Conservation (phyloP, 2,329 filamentous ascomycete genomes). For the Cytospora chrysosperma region DNA sequence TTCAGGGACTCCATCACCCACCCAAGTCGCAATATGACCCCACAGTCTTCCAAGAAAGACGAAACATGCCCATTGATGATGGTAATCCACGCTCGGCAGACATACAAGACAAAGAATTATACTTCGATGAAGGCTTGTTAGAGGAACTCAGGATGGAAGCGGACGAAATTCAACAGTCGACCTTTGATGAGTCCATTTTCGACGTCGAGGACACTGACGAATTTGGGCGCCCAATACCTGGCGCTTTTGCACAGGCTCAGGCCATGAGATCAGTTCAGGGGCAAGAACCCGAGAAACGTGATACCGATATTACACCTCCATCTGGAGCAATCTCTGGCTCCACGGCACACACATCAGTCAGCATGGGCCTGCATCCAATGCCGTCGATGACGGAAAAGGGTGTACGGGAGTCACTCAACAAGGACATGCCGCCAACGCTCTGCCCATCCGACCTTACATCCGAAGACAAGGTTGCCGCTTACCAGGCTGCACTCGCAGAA, state of each 20-base stretch:
- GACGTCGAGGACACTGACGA: constrained; percentile 65
- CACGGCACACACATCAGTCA: constrained; percentile 54
- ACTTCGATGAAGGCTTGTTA: constrained; percentile 64
- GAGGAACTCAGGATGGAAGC: constrained; percentile 47
- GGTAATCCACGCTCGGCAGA: not conserved
- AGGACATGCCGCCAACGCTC: constrained; percentile 20
- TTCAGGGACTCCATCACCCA: constrained; percentile 37
- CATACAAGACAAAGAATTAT: constrained; percentile 58
- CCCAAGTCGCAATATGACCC: constrained; percentile 26
- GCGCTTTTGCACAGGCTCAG: constrained; percentile 54
- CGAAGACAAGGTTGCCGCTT: constrained; percentile 53
- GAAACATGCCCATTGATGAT: constrained; percentile 18
- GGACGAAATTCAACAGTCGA: constrained; percentile 51
- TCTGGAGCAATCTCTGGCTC: constrained; percentile 50
- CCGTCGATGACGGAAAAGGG: constrained; percentile 19
- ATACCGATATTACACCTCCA: constrained; percentile 47
- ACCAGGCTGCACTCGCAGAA: constrained; percentile 81
- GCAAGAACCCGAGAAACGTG: constrained; percentile 39
- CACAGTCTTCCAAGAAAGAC: constrained; percentile 23
- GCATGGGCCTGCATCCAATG: constrained; percentile 34
- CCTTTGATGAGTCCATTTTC: constrained; percentile 73
- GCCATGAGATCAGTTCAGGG: constrained; percentile 42
- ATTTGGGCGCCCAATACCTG: constrained; percentile 60
- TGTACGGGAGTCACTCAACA: constrained; percentile 16
- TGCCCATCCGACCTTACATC: constrained; percentile 28